Percentiles rank a stretch among this genome's conserved stretches.
Conservation (phyloP, 2,329 filamentous ascomycete species). For the Penicillium sp. region DNA sequence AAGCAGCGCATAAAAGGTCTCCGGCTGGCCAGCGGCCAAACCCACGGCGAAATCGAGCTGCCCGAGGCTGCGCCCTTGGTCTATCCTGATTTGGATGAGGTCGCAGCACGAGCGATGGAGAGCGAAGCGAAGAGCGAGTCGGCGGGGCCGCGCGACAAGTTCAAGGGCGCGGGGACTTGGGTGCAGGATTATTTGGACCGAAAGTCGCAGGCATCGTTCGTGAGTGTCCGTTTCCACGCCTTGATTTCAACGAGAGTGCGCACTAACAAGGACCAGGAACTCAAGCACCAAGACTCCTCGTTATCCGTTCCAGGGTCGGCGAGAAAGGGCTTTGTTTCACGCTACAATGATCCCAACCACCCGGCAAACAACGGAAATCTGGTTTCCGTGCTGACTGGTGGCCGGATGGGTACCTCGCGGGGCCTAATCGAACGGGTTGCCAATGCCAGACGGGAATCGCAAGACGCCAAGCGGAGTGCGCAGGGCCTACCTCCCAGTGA, state of each 20-base stretch:
- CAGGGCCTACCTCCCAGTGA: conserved; percentile 3
- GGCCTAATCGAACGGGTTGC: background rate
- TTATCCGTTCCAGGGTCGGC: conserved; percentile 1
- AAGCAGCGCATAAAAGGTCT: conserved; percentile 4
- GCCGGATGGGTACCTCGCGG: background rate
- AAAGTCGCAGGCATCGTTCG: conserved; percentile 9
- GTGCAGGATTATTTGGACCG: conserved; percentile 15
- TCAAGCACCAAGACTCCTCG: conserved; percentile 8
- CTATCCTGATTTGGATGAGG: conserved; percentile 12
- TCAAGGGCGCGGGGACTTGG: conserved; percentile 8
- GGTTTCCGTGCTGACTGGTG: conserved; percentile 12
- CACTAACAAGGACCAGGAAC: conserved; percentile 5
- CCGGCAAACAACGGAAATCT: conserved; percentile 12
- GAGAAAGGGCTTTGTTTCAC: conserved; percentile 6
- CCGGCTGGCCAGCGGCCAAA: conserved; percentile 7
- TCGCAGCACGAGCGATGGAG: conserved; percentile 5
- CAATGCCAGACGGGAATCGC: background rate
- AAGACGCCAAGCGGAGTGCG: conserved; percentile 1
- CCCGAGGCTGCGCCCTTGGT: conserved; percentile 13
- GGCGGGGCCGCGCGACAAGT: background rate
- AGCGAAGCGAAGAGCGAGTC: background rate
- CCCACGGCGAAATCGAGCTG: conserved; percentile 6
- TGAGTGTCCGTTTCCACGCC: background rate
- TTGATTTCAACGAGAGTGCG: background rate
- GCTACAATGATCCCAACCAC: conserved; percentile 13